A percentile compares a stretch with the other conserved stretches of the same genome.
Conservation (phyloP, 2,329 filamentous ascomycete species). For the Pseudomassariella vexata region DNA sequence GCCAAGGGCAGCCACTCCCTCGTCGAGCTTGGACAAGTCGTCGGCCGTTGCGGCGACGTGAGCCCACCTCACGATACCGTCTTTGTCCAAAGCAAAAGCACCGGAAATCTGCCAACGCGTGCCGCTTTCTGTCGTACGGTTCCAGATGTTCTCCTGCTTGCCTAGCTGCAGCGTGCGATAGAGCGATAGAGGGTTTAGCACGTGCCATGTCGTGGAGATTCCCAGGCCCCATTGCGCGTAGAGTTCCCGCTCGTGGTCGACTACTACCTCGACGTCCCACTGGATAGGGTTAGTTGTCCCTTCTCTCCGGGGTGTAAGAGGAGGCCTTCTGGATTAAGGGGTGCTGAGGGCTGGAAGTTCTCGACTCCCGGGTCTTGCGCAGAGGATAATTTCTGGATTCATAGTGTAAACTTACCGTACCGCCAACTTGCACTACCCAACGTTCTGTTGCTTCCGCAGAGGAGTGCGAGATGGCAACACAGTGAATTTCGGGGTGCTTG, state of each 20-base stretch:
- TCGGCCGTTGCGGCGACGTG: constrained; percentile 39
- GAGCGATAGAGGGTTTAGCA: constrained; percentile 53
- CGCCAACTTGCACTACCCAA: constrained; percentile 52
- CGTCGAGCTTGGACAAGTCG: constrained; percentile 38
- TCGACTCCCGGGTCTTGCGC: too few species aligned
- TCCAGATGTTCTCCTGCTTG: constrained; percentile 60
- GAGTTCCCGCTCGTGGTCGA: constrained; percentile 53
- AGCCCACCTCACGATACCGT: constrained; percentile 37
- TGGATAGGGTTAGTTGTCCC: too few species aligned
- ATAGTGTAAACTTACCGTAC: too few species aligned
- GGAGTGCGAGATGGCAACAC: constrained; percentile 59
- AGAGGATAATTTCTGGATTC: too few species aligned
- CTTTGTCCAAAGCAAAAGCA: constrained; percentile 54
- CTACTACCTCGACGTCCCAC: constrained; percentile 51
- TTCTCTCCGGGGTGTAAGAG: too few species aligned
- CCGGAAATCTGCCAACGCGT: constrained; percentile 64
- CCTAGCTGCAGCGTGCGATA: constrained; percentile 53
- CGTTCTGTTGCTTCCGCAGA: constrained; percentile 44
- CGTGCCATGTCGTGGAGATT: constrained; percentile 54
- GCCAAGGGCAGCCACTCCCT: too few species aligned
- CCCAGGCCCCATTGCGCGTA: constrained; percentile 65
- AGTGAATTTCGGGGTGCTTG: constrained; percentile 43
- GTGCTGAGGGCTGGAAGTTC: too few species aligned
- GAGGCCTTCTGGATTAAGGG: too few species aligned
- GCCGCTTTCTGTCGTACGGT: constrained; percentile 59